A percentile compares a stretch with the other conserved stretches of the same genome.
Evolutionary conservation across 2,329 filamentous ascomycete species (phyloP).

Genomic region (Neonectria faginata): DNA sequence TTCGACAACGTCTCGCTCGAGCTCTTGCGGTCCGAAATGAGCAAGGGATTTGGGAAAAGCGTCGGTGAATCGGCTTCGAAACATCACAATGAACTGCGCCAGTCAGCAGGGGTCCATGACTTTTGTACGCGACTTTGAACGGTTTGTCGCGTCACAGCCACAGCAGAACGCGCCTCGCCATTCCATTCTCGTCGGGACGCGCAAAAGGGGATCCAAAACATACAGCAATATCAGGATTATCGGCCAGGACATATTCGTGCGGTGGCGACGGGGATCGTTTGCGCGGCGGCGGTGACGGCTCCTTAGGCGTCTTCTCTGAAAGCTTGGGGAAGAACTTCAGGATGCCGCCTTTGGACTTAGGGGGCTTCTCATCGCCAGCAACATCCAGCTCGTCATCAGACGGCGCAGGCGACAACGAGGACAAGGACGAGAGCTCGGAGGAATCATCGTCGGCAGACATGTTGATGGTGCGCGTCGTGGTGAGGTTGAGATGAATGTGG

Average conservation of each 20-base stretch:
- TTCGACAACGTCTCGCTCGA: conserved; percentile 87
- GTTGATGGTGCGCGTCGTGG: conserved; percentile 48
- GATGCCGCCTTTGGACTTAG: conserved; percentile 66
- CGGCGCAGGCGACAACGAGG: conserved; percentile 59
- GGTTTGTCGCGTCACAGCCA: conserved; percentile 60
- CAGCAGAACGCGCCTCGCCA: conserved; percentile 53
- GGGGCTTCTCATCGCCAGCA: conserved; percentile 45
- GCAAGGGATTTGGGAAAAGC: conserved; percentile 87
- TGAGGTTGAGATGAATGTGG: conserved; percentile 48
- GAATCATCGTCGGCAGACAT: conserved; percentile 72
- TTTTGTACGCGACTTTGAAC: conserved; percentile 59
- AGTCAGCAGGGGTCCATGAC: conserved; percentile 50
- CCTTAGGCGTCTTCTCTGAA: conserved; percentile 63
- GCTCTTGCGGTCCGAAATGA: conserved; percentile 94
- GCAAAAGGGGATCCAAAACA: conserved; percentile 57
- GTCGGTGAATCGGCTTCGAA: conserved; percentile 91
- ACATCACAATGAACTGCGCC: conserved; percentile 95
- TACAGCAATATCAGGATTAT: conserved; percentile 93
- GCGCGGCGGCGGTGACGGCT: conserved; percentile 73
- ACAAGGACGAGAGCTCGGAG: conserved; percentile 72
- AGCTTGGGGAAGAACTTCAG: conserved; percentile 75
- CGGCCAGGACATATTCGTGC: conserved; percentile 89
- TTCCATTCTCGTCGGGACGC: conserved; percentile 17
- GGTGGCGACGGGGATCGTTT: conserved; percentile 90
- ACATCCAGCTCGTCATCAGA: conserved; percentile 65